These are phyloP conservation scores for Talaromyces trachyspermus DNA, from an alignment of 495 filamentous ascomycete genomes.

Conservation along the genomic window DNA sequence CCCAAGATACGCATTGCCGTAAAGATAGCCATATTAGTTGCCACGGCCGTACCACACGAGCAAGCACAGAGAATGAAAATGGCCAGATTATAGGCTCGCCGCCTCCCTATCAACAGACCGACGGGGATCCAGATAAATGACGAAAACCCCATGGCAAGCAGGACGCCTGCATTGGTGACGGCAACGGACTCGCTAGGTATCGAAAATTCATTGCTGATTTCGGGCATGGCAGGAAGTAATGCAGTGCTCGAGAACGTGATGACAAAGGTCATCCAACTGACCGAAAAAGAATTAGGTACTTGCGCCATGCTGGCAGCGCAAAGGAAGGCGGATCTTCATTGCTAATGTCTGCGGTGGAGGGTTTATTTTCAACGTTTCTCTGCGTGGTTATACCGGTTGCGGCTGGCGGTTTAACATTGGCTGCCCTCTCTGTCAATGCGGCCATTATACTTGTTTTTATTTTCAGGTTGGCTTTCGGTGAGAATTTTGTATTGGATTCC, in stretches of 20 bases:
- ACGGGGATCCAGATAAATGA: slow-evolving; percentile 45
- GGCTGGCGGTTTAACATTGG: no score
- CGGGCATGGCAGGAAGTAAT: slow-evolving; percentile 32
- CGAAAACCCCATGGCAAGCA: slow-evolving; percentile 51
- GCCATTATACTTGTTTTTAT: no score
- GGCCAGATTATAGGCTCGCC: slow-evolving; percentile 29
- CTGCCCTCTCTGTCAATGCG: no score
- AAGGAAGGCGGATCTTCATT: no score
- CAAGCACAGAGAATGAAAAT: slow-evolving; percentile 30
- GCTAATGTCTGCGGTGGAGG: no score
- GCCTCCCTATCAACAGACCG: slow-evolving; percentile 25
- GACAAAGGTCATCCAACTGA: slow-evolving; percentile 37
- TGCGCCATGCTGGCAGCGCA: slow-evolving; percentile 34
- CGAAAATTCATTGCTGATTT: slow-evolving; percentile 33
- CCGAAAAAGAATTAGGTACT: slow-evolving; percentile 37
- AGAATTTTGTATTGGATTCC: no score
- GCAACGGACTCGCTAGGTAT: slow-evolving; percentile 33
- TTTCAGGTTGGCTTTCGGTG: no score
- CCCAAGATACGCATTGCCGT: slow-evolving; percentile 33
- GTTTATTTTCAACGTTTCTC: no score
- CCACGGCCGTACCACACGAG: slow-evolving; percentile 26
- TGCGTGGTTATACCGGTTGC: no score
- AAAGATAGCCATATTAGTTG: slow-evolving; percentile 31
- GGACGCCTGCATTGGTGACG: slow-evolving; percentile 41
- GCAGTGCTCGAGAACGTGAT: slow-evolving; percentile 39